Base-by-base conservation (phyloP, 208 protist species). In the Acanthamoeba lugdunensis region DNA sequence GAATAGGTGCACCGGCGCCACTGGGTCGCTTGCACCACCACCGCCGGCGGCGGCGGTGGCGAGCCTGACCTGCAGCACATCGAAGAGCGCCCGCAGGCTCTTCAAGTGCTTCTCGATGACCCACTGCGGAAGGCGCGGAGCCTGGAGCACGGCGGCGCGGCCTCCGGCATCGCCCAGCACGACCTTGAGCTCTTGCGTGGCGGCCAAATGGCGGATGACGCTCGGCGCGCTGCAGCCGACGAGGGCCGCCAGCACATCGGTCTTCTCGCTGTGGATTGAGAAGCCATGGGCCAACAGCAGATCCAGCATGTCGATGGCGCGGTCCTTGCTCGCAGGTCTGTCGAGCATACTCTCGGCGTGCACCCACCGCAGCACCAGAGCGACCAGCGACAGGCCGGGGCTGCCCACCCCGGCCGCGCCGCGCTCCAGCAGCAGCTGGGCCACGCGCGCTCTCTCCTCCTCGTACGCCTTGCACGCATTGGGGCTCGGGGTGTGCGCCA, bases 281-380 rank as follows among this genome's bases (percentile, higher is more conserved):
- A 65, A n/a, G 28, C 69, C 69, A 77, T 77, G 37, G 28, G 69
- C n/a, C 7, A 77, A 23, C 69, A 77, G 37, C 30, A 77, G 69
- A 2, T 77, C 69, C 11, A 77, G 69, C 69, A 77, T 77, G n/a
- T 18, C 23, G 23, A 77, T 58, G 69, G 69, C 69, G 1, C 18
- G 8, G 28, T 77, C 28, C 13, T 77, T 4, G 37, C 18, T 58
- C 54, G 54, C 0, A 0, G 54, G 54, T 11, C 54, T 0, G 58
- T 65, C 9, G 11, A n/a, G 58, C 4, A 7, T 4, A 18, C 21
- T 18, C 2, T 65, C 21, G 21, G 21, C 28, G 58, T 4, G 18
- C 16, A 25, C 58, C 58, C 58, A 65, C 58, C 18, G 4, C 5
- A 65, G 58, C 58, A 65, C 58, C 18, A 65, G 14, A 8, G 58